Conservation (phyloP, 176 grass and related monocot genomes). For the Rhynchospora breviuscula region DNA sequence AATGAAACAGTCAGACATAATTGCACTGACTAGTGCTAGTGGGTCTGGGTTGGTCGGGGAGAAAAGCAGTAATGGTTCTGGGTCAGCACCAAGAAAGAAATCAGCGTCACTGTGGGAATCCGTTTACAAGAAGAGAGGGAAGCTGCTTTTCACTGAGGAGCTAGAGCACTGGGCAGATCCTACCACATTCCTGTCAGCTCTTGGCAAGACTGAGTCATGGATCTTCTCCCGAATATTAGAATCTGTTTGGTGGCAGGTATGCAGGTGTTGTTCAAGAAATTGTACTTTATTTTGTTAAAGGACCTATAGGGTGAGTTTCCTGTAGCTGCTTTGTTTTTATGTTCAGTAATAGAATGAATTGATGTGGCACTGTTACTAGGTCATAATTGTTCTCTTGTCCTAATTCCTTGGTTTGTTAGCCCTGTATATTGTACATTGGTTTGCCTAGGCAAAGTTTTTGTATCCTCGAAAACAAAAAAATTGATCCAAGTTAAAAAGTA, state of each 20-base stretch:
- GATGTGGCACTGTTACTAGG: neutral
- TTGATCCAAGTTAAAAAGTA: neutral
- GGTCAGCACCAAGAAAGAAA: conserved; percentile 43
- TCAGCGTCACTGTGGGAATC: conserved; percentile 83
- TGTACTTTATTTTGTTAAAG: conserved; percentile 11
- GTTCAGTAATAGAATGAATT: neutral
- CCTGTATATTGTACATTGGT: neutral
- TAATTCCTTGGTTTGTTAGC: neutral
- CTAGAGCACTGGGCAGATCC: conserved; percentile 83
- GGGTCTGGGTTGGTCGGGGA: conserved; percentile 14
- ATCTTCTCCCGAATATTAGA: conserved; percentile 82
- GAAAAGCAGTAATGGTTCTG: conserved; percentile 24
- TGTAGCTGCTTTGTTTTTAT: neutral
- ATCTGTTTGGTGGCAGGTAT: conserved; percentile 98
- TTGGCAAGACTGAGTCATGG: conserved; percentile 92
- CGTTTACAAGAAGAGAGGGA: conserved; percentile 74
- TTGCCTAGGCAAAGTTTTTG: neutral
- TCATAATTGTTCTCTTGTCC: neutral
- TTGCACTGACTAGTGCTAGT: conserved; percentile 22
- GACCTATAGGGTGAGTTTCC: neutral
- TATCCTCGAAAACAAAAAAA: neutral
- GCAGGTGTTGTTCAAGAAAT: neutral
- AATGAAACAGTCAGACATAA: conserved; percentile 37
- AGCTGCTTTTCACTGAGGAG: conserved; percentile 56
- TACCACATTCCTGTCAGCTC: conserved; percentile 69